Evolutionary conservation across 2,329 filamentous ascomycete species (phyloP).

Genomic region (Pochonia chlamydosporia): DNA sequence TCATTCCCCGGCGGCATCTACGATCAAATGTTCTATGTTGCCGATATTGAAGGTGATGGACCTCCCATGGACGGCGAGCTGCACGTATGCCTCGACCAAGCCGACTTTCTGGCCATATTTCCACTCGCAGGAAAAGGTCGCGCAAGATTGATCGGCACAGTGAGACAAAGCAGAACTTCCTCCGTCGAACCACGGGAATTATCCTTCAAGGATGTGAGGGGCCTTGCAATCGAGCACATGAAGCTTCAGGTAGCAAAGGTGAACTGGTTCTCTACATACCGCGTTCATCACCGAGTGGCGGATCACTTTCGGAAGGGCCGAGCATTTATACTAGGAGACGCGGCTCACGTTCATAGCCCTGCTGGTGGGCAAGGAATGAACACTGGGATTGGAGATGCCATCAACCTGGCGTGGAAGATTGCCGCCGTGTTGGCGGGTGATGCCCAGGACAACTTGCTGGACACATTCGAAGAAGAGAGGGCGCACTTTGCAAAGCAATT

Average conservation of each 20-base stretch:
- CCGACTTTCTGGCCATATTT: conserved; percentile 2
- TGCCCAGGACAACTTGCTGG: not conserved
- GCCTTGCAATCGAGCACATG: not conserved
- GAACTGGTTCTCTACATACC: conserved; percentile 3
- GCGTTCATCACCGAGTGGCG: conserved; percentile 3
- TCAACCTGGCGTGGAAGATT: not conserved
- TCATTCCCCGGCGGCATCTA: conserved; percentile 2
- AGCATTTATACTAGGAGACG: not conserved
- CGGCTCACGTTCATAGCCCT: not conserved
- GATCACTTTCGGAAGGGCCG: not conserved
- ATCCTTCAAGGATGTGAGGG: not conserved
- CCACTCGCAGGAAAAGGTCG: not conserved
- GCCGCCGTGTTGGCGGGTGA: not conserved
- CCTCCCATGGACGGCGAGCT: conserved; percentile 3
- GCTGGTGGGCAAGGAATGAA: not conserved
- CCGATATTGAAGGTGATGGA: not conserved
- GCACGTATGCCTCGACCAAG: conserved; percentile 2
- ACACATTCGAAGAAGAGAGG: conserved; percentile 3
- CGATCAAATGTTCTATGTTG: conserved; percentile 3
- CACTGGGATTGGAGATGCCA: not conserved
- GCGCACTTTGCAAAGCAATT: not conserved
- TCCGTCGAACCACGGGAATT: not conserved
- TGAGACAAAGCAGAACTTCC: not conserved
- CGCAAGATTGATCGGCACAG: conserved; percentile 2
- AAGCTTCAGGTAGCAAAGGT: not conserved